phyloP scores from a whole-genome alignment of 371 early-diverging fungal species.

The Dinochytrium kinnereticum region DNA sequence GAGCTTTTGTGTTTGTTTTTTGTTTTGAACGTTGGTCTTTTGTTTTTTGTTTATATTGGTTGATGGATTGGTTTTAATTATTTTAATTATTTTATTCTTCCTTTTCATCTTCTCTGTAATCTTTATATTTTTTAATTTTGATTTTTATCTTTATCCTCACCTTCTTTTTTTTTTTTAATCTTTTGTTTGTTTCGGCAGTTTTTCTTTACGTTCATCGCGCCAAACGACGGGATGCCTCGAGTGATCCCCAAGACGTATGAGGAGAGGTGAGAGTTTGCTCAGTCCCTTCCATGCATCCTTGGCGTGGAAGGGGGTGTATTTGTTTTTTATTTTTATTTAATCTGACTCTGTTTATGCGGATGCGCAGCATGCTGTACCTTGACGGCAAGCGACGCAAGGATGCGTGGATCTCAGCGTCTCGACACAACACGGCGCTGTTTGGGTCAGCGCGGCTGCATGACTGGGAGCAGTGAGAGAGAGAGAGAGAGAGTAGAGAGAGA shows the following conservation, averaged over 20 bases:
- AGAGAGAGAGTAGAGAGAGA: no score
- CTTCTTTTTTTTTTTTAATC: background rate
- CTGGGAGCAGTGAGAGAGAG: background rate
- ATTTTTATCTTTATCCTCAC: constrained; percentile 51
- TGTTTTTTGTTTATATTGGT: no score
- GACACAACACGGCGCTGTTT: constrained; percentile 2
- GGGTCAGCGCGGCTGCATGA: background rate
- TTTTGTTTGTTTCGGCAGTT: constrained; percentile 70
- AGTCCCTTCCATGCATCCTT: background rate
- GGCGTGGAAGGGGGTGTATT: background rate
- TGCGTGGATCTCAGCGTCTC: constrained; percentile 18
- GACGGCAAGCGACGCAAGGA: constrained; percentile 33
- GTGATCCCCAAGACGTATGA: constrained; percentile 50
- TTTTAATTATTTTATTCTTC: no score
- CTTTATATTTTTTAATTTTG: constrained; percentile 8
- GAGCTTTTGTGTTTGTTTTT: background rate
- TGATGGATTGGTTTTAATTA: no score
- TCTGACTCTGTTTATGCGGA: no score
- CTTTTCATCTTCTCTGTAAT: constrained; percentile 76
- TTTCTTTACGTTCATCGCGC: constrained; percentile 76
- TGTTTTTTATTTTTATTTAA: no score
- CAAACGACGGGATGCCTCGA: constrained; percentile 29
- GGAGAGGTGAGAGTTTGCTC: constrained; percentile 37
- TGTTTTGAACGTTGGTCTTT: constrained; percentile 45
- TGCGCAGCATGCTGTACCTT: constrained; percentile 38